These are phyloP conservation scores for Microbotryum saponariae DNA, from an alignment of 1,284 basidiomycete species.

Conservation along the genomic window DNA sequence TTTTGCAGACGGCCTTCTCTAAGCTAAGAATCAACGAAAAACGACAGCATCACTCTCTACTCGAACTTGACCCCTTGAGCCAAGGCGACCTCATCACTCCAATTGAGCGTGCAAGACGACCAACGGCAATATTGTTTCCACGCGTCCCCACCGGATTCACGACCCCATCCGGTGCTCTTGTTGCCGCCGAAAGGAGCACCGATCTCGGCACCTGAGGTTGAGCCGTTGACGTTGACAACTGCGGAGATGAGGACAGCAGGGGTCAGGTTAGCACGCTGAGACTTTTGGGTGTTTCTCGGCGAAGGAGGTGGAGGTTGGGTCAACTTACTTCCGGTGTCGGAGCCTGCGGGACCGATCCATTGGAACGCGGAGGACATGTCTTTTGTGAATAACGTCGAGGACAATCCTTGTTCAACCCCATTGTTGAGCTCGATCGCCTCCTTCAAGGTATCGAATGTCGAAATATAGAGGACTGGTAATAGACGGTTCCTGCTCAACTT, in stretches of 20 bases:
- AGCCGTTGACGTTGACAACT: constrained; percentile 67
- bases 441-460: constrained; percentile 80
- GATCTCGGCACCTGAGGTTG: constrained; percentile 90
- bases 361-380: constrained; percentile 72
- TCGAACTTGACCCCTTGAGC: constrained; percentile 83
- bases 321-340: constrained; percentile 26
- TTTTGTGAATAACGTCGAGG: constrained; percentile 77
- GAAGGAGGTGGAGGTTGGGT: neutral
- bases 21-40: neutral
- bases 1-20: neutral
- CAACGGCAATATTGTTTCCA: constrained; percentile 59
- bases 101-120: constrained; percentile 86
- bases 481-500: neutral
- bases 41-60: neutral
- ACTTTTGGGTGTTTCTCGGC: neutral
- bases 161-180: constrained; percentile 76
- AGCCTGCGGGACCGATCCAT: constrained; percentile 59
- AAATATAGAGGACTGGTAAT: constrained; percentile 59
- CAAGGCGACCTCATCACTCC: constrained; percentile 74
- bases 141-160: constrained; percentile 90
- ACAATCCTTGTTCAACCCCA: constrained; percentile 78
- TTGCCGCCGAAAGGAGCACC: constrained; percentile 53
- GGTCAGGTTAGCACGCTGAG: neutral
- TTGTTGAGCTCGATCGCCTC: constrained; percentile 91
- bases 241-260: constrained; percentile 45